A percentile compares a stretch with the other conserved stretches of the same genome.
Evolutionary conservation across 1,139 yeast genomes (phyloP).

Genomic region (Pneumocystis sp.): DNA sequence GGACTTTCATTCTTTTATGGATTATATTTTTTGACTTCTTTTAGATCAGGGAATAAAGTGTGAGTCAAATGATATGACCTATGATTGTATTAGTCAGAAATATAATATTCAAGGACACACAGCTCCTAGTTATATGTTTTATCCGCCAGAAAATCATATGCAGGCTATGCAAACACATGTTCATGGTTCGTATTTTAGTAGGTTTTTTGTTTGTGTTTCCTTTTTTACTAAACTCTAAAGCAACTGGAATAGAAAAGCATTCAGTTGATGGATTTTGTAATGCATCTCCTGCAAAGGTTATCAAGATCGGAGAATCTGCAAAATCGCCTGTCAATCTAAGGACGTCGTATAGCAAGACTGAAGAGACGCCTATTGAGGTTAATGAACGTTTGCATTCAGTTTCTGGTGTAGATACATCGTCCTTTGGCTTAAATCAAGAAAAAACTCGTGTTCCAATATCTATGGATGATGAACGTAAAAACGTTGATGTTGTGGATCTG

Average conservation of each 20-base stretch:
- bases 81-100: not conserved
- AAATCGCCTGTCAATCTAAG: constrained; percentile 1
- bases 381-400: constrained; percentile 7
- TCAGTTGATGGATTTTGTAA: not conserved
- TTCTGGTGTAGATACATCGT: constrained; percentile 11
- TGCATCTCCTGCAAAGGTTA: constrained; percentile 1
- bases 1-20: not conserved
- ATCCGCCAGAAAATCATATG: not conserved
- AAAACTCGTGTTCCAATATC: constrained; percentile 18
- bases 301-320: constrained; percentile 2
- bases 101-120: not conserved
- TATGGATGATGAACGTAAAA: constrained; percentile 17
- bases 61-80: not conserved
- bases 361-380: constrained; percentile 9
- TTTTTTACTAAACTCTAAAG: not conserved
- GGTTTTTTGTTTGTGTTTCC: not conserved
- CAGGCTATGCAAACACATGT: not conserved
- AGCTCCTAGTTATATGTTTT: not conserved
- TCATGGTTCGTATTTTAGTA: not conserved
- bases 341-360: constrained; percentile 12
- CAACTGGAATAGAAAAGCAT: not conserved
- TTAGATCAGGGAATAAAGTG: not conserved
- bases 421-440: constrained; percentile 13
- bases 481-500: constrained; percentile 40
- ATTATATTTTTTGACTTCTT: not conserved